Percentiles rank a stretch among this genome's conserved stretches.
These are phyloP conservation scores for Paecilomyces variotii DNA, from an alignment of 2,329 filamentous ascomycete species.

Conservation along the genomic window DNA sequence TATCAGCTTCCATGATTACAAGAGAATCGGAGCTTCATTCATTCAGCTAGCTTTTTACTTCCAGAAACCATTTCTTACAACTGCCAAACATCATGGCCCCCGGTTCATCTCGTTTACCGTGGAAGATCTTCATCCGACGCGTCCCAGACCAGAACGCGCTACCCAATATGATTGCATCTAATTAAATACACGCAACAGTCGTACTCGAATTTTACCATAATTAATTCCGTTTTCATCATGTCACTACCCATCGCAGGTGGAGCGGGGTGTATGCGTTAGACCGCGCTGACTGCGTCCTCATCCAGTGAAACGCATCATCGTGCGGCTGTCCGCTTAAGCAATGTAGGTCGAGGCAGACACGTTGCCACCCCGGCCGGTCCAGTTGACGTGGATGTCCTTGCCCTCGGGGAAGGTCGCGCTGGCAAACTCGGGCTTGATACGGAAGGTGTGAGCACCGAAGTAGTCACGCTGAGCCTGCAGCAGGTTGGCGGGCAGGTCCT, in stretches of 20 bases:
- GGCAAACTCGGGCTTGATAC: slow-evolving; percentile 72
- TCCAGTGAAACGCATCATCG: not conserved
- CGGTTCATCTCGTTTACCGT: not conserved
- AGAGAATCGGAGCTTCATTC: not conserved
- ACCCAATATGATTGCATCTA: slow-evolving; percentile 4
- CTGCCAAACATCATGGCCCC: not conserved
- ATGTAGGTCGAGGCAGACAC: slow-evolving; percentile 96
- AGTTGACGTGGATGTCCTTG: slow-evolving; percentile 97
- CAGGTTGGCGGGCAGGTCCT: slow-evolving; percentile 94
- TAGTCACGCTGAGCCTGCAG: slow-evolving; percentile 99
- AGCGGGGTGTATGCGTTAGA: not conserved
- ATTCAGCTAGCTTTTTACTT: not conserved
- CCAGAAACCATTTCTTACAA: not conserved
- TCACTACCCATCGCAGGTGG: not conserved
- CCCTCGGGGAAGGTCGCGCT: slow-evolving; percentile 73
- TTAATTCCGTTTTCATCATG: slow-evolving; percentile 2
- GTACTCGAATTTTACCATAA: slow-evolving; percentile 1
- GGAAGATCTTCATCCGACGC: not conserved
- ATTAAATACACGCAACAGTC: slow-evolving; percentile 7
- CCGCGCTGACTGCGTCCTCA: slow-evolving; percentile 2
- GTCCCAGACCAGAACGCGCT: slow-evolving; percentile 3
- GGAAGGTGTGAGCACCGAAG: slow-evolving; percentile 93
- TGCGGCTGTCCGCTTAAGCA: slow-evolving; percentile 53
- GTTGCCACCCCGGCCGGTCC: slow-evolving; percentile 96
- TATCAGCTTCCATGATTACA: not conserved